Evolutionary conservation across 2,329 filamentous ascomycete species (phyloP).

Genomic region (Berkeleyomyces rouxiae): DNA sequence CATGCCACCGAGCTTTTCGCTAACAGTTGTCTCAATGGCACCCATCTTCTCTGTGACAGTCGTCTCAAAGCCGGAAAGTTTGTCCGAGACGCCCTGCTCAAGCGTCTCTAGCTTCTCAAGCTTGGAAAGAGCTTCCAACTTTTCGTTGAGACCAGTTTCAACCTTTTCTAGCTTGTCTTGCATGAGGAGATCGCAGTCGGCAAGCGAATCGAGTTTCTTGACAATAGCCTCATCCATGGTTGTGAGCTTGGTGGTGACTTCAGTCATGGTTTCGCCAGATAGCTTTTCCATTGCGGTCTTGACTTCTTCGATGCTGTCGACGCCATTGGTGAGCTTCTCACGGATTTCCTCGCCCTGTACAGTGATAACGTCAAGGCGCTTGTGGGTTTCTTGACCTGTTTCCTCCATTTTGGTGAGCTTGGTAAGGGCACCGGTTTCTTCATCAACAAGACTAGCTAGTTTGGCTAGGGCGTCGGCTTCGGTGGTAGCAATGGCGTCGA

Average conservation of each 20-base stretch:
- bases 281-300: constrained; percentile 7
- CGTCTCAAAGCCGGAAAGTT: constrained; percentile 8
- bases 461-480: constrained; percentile 11
- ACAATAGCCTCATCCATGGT: neutral
- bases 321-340: constrained; percentile 9
- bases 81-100: constrained; percentile 8
- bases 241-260: neutral
- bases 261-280: neutral
- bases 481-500: constrained; percentile 11
- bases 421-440: constrained; percentile 4
- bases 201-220: constrained; percentile 7
- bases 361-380: constrained; percentile 10
- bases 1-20: constrained; percentile 10
- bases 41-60: neutral
- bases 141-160: constrained; percentile 2
- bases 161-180: constrained; percentile 12
- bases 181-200: constrained; percentile 11
- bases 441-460: constrained; percentile 8
- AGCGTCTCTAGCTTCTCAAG: constrained; percentile 6
- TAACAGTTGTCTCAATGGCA: neutral
- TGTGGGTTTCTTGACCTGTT: constrained; percentile 9
- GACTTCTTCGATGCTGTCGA: constrained; percentile 6
- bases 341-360: constrained; percentile 10
- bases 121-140: constrained; percentile 10
- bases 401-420: constrained; percentile 8